Evolutionary conservation across 2,329 filamentous ascomycete species (phyloP).

Genomic region (Colletotrichum sp.): DNA sequence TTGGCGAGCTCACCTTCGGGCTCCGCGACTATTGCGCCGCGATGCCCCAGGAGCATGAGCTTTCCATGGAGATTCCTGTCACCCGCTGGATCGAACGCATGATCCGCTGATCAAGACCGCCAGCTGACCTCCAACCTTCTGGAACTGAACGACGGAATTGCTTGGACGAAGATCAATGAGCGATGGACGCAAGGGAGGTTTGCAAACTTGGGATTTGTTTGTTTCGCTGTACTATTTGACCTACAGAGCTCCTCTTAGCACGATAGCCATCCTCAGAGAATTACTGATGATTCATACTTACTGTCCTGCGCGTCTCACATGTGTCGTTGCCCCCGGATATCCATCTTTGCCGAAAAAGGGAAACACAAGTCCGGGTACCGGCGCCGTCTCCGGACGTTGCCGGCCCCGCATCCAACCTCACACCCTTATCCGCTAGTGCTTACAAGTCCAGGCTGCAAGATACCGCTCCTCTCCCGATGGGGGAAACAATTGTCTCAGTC

Average conservation of each 20-base stretch:
- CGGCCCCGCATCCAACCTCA: neutral
- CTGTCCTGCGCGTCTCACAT: neutral
- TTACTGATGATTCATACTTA: slow-evolving; percentile 11
- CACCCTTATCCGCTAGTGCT: neutral
- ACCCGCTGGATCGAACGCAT: neutral
- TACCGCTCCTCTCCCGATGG: neutral
- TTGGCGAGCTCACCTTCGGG: neutral
- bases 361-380: neutral
- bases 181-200: neutral
- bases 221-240: slow-evolving; percentile 14
- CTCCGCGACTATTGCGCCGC: neutral
- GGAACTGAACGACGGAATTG: neutral
- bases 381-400: neutral
- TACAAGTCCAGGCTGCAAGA: neutral
- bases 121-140: neutral
- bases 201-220: slow-evolving; percentile 1
- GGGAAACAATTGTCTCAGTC: neutral
- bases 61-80: neutral
- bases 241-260: slow-evolving; percentile 13
- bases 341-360: neutral
- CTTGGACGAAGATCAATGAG: neutral
- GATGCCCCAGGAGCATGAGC: neutral
- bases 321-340: neutral
- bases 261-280: slow-evolving; percentile 13
- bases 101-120: neutral